phyloP scores from a whole-genome alignment of 306 rosid species.

The Inga oerstediana region DNA sequence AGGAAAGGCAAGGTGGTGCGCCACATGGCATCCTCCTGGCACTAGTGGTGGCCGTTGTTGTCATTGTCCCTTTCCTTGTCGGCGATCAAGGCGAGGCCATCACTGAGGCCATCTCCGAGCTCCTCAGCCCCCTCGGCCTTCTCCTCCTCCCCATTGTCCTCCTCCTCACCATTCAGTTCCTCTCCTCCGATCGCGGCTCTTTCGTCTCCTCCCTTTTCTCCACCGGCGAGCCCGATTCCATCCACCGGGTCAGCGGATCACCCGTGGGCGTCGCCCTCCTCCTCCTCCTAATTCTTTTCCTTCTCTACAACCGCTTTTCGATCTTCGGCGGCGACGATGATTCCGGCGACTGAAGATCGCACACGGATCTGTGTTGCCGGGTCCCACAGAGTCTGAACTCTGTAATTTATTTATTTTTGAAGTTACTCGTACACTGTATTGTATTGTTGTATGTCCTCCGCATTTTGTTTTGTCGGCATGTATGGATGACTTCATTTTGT shows the following conservation, averaged over 20 bases:
- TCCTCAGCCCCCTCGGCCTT: slow-evolving; percentile 77
- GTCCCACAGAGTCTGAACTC: not conserved
- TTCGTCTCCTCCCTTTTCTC: slow-evolving; percentile 69
- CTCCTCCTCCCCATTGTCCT: slow-evolving; percentile 84
- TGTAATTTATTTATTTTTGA: not conserved
- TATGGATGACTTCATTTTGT: not conserved
- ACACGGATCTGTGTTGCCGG: slow-evolving; percentile 23
- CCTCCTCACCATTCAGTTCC: slow-evolving; percentile 84
- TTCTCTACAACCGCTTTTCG: slow-evolving; percentile 67
- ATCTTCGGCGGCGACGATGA: slow-evolving; percentile 74
- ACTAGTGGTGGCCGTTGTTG: slow-evolving; percentile 62
- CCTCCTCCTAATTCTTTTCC: slow-evolving; percentile 65
- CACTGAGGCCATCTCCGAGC: slow-evolving; percentile 72
- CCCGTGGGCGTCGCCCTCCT: slow-evolving; percentile 87
- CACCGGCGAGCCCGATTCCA: slow-evolving; percentile 82
- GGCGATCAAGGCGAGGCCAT: slow-evolving; percentile 85
- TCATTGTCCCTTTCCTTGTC: slow-evolving; percentile 58
- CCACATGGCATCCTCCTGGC: slow-evolving; percentile 78
- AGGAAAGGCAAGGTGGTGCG: slow-evolving; percentile 61
- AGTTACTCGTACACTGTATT: not conserved
- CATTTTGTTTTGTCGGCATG: not conserved
- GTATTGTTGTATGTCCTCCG: not conserved
- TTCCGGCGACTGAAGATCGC: slow-evolving; percentile 54
- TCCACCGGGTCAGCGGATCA: slow-evolving; percentile 79
- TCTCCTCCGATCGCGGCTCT: slow-evolving; percentile 87